Evolutionary conservation across 208 protist species (phyloP), one percentile per base, ranked within the genome.

Genomic region (Trypanosoma vivax): DNA sequence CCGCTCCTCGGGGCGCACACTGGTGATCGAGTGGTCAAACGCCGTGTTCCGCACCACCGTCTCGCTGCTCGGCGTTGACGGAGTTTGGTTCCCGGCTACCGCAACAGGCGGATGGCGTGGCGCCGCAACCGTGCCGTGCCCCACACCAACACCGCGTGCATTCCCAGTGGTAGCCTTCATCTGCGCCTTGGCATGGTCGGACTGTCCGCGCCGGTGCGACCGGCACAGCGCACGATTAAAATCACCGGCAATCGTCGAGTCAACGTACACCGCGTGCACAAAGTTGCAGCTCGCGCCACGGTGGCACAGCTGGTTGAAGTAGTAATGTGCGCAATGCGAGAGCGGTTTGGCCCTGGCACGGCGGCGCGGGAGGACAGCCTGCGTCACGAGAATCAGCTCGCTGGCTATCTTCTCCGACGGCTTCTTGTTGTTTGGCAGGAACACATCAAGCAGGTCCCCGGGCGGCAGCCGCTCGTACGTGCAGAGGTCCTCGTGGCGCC

Each of bases 271-370:
- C 23, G 74, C 60, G 65, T 93, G 85, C 28, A 93, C 76, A 38
- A 87, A 89, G 64, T 78, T 75, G 57, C 85, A 85, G 42, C 65
- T 53, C 65, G 79, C 76, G 21, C 77, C 81, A n/a, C 72, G 73
- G 52, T 84, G 77, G 76, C 85, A 93, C 52, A 90, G 79, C 34
- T 76, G 72, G 56, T 93, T 87, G 65, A 85, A 88, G 67, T 84
- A 89, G 62, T 88, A 93, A 38, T 93, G 81, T 14, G 85, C 76
- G 61, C 85, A 93, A 70, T 88, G 85, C 18, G 76, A 80, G 38
- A 85, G 70, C 10, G 73, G 70, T 14, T 57, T 41, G 23, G 27
- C 34, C 16, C 40, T n/a, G 2, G 3, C 21, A 50, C 76, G 60
- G 9, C 38, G 58, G 63, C 59, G 70, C 39, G 50, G 40, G n/a